Evolutionary conservation across 306 rosid species (phyloP).

Genomic region (Geum urbanum): DNA sequence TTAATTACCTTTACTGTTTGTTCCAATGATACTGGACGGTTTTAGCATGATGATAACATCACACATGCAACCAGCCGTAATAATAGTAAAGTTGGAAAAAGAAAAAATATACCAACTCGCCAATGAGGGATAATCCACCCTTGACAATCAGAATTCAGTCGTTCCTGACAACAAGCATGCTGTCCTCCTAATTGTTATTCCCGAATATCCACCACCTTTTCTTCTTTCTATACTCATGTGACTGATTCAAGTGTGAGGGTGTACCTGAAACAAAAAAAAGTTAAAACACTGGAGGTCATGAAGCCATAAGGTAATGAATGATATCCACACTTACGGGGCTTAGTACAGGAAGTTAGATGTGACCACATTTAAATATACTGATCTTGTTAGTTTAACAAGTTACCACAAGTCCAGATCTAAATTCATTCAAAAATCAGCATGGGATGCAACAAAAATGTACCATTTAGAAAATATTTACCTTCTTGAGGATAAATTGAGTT

Average conservation of each 20-base stretch:
- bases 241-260: constrained; percentile 21
- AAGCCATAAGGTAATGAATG: not conserved
- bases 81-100: not conserved
- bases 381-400: not conserved
- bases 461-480: constrained; percentile 45
- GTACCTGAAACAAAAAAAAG: constrained; percentile 37
- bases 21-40: not conserved
- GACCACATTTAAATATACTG: no score
- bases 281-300: not conserved
- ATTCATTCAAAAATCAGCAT: not conserved
- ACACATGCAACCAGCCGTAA: constrained; percentile 1
- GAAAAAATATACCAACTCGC: not conserved
- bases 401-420: not conserved
- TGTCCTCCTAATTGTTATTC: constrained; percentile 45
- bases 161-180: constrained; percentile 13
- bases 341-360: no score
- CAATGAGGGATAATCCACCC: not conserved
- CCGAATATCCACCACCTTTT: constrained; percentile 81
- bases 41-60: constrained; percentile 5
- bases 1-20: not conserved
- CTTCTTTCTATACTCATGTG: constrained; percentile 57
- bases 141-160: not conserved
- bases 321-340: no score
- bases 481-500: constrained; percentile 82
- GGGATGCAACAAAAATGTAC: not conserved